Conservation (phyloP, 495 filamentous ascomycete species). For the Pseudomonodictys pantanalensis region DNA sequence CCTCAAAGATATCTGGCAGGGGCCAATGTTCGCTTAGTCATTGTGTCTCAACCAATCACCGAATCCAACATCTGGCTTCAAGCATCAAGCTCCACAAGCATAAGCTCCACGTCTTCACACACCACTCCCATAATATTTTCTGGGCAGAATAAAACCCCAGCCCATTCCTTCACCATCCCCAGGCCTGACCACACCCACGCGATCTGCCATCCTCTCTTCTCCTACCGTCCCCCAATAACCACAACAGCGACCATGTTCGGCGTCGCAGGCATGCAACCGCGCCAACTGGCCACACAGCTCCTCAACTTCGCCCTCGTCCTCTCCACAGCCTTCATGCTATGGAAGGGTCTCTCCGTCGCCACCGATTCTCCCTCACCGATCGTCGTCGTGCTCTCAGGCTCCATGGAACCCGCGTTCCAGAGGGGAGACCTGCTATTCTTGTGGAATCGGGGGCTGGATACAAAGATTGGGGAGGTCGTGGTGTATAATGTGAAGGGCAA, state of each 20-base stretch:
- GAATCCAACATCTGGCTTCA: no score
- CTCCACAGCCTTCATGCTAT: constrained; percentile 95
- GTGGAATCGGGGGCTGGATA: constrained; percentile 84
- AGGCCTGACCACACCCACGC: background rate
- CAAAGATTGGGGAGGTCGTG: constrained; percentile 80
- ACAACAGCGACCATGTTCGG: constrained; percentile 57
- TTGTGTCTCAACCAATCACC: no score
- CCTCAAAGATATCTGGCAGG: no score
- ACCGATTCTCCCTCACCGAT: constrained; percentile 88
- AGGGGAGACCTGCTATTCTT: constrained; percentile 89
- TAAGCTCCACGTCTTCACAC: no score
- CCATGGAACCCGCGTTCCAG: constrained; percentile 97
- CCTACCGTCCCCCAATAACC: background rate
- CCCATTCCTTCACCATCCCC: no score
- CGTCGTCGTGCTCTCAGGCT: constrained; percentile 90
- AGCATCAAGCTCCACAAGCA: no score
- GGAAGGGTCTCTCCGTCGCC: constrained; percentile 88
- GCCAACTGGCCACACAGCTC: constrained; percentile 81
- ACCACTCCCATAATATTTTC: no score
- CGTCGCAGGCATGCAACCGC: constrained; percentile 62
- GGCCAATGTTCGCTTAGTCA: no score
- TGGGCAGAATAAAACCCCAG: no score
- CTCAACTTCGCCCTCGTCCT: constrained; percentile 95
- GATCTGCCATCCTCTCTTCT: background rate
- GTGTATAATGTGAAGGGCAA: constrained; percentile 92